These are phyloP conservation scores for Alternaria consortialis DNA, from an alignment of 2,329 filamentous ascomycete genomes.

Conservation along the genomic window DNA sequence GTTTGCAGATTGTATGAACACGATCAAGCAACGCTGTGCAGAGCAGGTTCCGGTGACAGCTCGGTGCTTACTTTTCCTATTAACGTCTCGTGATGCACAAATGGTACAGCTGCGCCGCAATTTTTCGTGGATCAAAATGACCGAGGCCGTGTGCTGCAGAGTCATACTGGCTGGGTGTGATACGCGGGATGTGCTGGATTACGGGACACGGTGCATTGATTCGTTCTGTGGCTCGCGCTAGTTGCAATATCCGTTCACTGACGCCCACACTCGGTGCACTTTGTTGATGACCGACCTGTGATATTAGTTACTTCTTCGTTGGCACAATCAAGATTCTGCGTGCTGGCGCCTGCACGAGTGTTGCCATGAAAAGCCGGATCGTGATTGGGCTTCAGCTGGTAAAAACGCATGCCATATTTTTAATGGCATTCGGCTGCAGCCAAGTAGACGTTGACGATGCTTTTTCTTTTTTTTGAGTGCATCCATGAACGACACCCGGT, in stretches of 20 bases:
- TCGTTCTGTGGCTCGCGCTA: conserved; percentile 19
- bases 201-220: conserved; percentile 18
- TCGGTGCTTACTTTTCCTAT: conserved; percentile 34
- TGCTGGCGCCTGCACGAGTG: conserved; percentile 1
- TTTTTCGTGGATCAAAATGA: conserved; percentile 26
- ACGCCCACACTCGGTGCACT: conserved; percentile 10
- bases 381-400: conserved; percentile 1
- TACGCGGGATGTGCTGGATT: conserved; percentile 39
- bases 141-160: conserved; percentile 38
- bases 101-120: conserved; percentile 31
- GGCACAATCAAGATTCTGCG: conserved; percentile 3
- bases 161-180: conserved; percentile 33
- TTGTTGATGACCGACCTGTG: conserved; percentile 9
- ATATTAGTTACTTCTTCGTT: conserved; percentile 8
- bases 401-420: conserved; percentile 18
- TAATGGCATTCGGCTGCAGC: conserved; percentile 32
- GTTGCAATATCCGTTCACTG: conserved; percentile 16
- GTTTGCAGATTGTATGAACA: conserved; percentile 24
- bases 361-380: conserved; percentile 5
- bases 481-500: conserved; percentile 30
- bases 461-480: conserved; percentile 16
- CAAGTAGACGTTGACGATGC: conserved; percentile 31
- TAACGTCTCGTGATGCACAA: conserved; percentile 43
- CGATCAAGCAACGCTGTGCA: conserved; percentile 19
- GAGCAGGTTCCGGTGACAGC: conserved; percentile 21